Conservation (phyloP, 495 filamentous ascomycete species). For the Annulohypoxylon stygium region DNA sequence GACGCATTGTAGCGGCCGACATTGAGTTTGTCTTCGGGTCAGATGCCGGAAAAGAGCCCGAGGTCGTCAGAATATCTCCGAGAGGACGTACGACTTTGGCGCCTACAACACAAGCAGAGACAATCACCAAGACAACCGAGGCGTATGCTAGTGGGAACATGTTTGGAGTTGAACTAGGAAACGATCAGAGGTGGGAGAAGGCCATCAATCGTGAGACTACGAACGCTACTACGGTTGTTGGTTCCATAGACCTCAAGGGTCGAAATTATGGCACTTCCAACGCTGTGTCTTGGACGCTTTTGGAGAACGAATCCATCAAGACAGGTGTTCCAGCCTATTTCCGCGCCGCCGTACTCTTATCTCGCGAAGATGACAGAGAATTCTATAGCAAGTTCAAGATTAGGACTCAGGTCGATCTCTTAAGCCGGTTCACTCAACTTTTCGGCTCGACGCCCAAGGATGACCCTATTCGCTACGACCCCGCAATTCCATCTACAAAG, state of each 20-base stretch:
- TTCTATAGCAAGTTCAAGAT: slow-evolving; percentile 47
- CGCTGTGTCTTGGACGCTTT: slow-evolving; percentile 39
- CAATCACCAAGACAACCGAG: background rate
- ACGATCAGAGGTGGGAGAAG: slow-evolving; percentile 27
- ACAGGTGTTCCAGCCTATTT: slow-evolving; percentile 44
- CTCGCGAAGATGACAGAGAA: slow-evolving; percentile 31
- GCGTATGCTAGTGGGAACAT: slow-evolving; percentile 15
- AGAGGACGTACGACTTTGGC: slow-evolving; percentile 24
- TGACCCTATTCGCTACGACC: slow-evolving; percentile 49
- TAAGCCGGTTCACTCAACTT: slow-evolving; percentile 5
- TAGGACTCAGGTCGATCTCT: slow-evolving; percentile 36
- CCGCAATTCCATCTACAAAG: slow-evolving; percentile 42
- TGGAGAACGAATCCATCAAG: slow-evolving; percentile 42
- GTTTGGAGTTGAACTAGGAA: slow-evolving; percentile 26
- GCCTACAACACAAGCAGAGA: slow-evolving; percentile 23
- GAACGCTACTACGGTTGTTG: slow-evolving; percentile 32
- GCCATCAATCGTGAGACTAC: slow-evolving; percentile 25
- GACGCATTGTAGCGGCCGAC: slow-evolving; percentile 33
- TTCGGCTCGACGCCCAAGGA: slow-evolving; percentile 28
- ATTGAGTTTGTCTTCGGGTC: slow-evolving; percentile 33
- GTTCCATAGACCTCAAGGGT: slow-evolving; percentile 31
- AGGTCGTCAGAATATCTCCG: slow-evolving; percentile 30
- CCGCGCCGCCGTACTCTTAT: slow-evolving; percentile 45
- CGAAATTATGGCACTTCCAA: slow-evolving; percentile 39
- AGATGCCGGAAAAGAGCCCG: slow-evolving; percentile 21